Evolutionary conservation across 495 filamentous ascomycete genomes (phyloP).

Genomic region (Penicillium longicatenatum): DNA sequence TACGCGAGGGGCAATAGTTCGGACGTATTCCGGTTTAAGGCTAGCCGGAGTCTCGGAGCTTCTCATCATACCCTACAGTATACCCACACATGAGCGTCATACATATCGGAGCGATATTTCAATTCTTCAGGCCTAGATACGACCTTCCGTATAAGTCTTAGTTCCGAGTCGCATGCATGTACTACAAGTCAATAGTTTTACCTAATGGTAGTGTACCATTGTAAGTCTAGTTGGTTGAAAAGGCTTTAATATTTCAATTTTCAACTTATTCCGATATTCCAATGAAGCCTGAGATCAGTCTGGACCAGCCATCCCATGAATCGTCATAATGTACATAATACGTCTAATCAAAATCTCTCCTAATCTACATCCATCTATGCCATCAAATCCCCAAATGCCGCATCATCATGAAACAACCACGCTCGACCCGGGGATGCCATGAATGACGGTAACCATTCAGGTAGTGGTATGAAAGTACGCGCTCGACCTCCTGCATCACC

Average conservation of each 20-base stretch:
- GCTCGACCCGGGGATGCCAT: slow-evolving; percentile 17
- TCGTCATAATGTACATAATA: not conserved
- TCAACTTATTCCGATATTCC: not conserved
- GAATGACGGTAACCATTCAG: slow-evolving; percentile 21
- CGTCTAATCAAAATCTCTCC: not conserved
- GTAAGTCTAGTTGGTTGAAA: not conserved
- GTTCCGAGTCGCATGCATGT: no score
- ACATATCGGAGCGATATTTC: no score
- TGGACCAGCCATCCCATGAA: not conserved
- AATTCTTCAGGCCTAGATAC: no score
- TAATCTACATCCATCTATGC: slow-evolving; percentile 1
- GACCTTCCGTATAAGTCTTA: no score
- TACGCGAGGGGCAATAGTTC: no score
- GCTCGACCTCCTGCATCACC: not conserved
- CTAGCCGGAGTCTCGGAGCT: no score
- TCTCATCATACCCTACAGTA: no score
- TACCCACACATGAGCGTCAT: no score
- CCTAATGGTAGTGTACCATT: no score
- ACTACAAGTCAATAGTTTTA: no score
- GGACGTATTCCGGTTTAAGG: no score
- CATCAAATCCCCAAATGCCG: slow-evolving; percentile 16
- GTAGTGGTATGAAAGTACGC: not conserved
- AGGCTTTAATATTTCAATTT: not conserved
- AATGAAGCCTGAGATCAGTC: not conserved
- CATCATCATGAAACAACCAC: slow-evolving; percentile 17